phyloP scores from a whole-genome alignment of 208 protist species.

The Trypanosoma theileri region DNA sequence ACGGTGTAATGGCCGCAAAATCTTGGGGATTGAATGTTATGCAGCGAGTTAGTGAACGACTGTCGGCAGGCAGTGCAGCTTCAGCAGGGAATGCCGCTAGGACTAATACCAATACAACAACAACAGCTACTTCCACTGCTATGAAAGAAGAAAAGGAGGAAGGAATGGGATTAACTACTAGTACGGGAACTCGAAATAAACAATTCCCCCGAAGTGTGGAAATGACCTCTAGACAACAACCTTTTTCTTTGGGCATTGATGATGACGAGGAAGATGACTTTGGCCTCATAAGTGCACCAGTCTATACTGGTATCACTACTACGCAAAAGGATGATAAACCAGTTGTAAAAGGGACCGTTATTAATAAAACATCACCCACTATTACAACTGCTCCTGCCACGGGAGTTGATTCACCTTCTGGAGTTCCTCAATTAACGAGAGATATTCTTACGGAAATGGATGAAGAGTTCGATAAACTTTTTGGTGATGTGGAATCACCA shows the following conservation, averaged over 20 bases:
- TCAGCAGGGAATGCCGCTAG: not conserved
- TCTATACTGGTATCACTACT: constrained; percentile 14
- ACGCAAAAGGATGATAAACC: constrained; percentile 16
- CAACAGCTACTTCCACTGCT: too few species aligned
- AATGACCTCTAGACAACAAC: not conserved
- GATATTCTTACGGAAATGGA: constrained; percentile 43
- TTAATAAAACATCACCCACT: not conserved
- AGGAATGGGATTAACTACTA: too few species aligned
- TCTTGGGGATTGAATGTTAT: constrained; percentile 73
- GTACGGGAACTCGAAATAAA: not conserved
- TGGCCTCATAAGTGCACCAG: constrained; percentile 65
- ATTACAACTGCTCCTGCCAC: not conserved
- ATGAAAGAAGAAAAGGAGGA: not conserved
- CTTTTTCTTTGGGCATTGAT: constrained; percentile 54
- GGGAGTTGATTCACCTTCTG: not conserved
- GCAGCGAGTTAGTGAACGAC: constrained; percentile 48
- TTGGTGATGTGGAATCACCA: constrained; percentile 34
- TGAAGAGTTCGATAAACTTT: constrained; percentile 75
- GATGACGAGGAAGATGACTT: constrained; percentile 67
- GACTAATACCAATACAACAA: not conserved
- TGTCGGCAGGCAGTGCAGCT: constrained; percentile 8
- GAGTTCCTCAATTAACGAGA: not conserved
- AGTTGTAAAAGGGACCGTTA: constrained; percentile 14
- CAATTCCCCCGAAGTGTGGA: not conserved
- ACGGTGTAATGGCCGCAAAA: constrained; percentile 41